phyloP scores from a whole-genome alignment of 2,329 filamentous ascomycete species.

The Rhexocercosporidium sp. region DNA sequence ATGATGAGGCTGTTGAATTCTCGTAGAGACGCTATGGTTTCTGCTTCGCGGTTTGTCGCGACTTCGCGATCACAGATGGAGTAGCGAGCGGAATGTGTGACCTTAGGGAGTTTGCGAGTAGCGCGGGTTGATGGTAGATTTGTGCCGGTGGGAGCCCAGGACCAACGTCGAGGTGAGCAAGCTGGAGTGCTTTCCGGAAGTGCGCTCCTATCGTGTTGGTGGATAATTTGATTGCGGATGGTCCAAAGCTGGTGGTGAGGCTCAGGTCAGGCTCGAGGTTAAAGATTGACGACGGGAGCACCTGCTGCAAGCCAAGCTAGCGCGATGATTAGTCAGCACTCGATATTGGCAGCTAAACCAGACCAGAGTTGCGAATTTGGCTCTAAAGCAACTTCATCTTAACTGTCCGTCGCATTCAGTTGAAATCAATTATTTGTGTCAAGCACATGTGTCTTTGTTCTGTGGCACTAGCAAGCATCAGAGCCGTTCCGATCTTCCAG shows the following conservation, averaged over 20 bases:
- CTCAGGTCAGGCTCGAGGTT: not conserved
- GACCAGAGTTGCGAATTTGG: too few relatives aligned
- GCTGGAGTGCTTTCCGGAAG: not conserved
- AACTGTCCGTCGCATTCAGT: not conserved
- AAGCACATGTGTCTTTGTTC: not conserved
- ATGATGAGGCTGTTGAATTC: conserved; percentile 32
- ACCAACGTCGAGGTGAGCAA: not conserved
- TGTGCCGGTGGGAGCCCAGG: not conserved
- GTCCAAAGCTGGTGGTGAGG: not conserved
- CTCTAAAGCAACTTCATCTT: too few relatives aligned
- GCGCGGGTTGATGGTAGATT: not conserved
- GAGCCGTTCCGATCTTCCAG: not conserved
- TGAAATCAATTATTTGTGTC: not conserved
- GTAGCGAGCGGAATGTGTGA: conserved; percentile 22
- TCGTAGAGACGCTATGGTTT: conserved; percentile 10
- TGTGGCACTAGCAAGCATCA: not conserved
- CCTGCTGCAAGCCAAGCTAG: too few relatives aligned
- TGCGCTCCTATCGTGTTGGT: conserved; percentile 3
- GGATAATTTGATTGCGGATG: conserved; percentile 4
- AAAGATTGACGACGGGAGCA: not conserved
- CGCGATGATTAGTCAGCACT: too few relatives aligned
- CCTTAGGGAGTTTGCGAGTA: conserved; percentile 10
- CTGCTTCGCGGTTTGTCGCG: conserved; percentile 23
- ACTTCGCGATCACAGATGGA: conserved; percentile 18
- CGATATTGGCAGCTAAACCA: too few relatives aligned